Conservation (phyloP, 192 early-diverging fungal genomes). For the Umbelopsis sp. region DNA sequence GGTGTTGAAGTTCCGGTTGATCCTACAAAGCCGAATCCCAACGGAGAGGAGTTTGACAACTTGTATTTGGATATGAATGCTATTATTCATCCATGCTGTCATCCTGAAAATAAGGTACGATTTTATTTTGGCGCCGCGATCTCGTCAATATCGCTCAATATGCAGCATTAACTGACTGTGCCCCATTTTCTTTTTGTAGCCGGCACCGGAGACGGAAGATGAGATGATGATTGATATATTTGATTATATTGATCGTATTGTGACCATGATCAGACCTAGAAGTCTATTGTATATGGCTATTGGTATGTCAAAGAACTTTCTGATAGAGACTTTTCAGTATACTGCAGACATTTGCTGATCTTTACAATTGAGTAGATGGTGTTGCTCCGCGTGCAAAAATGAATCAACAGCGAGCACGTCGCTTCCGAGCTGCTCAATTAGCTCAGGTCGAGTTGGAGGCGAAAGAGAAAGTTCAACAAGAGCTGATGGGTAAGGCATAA, state of each 20-base stretch:
- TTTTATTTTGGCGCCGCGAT: background rate
- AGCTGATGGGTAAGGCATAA: constrained; percentile 25
- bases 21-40: constrained; percentile 86
- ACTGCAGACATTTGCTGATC: background rate
- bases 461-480: constrained; percentile 48
- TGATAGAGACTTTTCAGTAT: background rate
- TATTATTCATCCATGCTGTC: constrained; percentile 86
- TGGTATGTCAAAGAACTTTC: constrained; percentile 50
- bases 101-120: constrained; percentile 71
- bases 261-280: constrained; percentile 89
- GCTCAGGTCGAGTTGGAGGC: constrained; percentile 56
- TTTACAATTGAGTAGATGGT: constrained; percentile 59
- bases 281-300: constrained; percentile 98
- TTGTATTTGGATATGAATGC: constrained; percentile 99
- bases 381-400: constrained; percentile 99
- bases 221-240: constrained; percentile 97
- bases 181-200: constrained; percentile 42
- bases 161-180: background rate
- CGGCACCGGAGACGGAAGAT: constrained; percentile 79
- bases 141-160: too few relatives aligned
- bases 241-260: constrained; percentile 94
- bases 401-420: constrained; percentile 98
- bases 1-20: constrained; percentile 85
- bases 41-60: constrained; percentile 92
- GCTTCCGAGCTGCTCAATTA: constrained; percentile 89